Evolutionary conservation across 2,329 filamentous ascomycete genomes (phyloP).

Genomic region (Gaeumannomyces tritici): DNA sequence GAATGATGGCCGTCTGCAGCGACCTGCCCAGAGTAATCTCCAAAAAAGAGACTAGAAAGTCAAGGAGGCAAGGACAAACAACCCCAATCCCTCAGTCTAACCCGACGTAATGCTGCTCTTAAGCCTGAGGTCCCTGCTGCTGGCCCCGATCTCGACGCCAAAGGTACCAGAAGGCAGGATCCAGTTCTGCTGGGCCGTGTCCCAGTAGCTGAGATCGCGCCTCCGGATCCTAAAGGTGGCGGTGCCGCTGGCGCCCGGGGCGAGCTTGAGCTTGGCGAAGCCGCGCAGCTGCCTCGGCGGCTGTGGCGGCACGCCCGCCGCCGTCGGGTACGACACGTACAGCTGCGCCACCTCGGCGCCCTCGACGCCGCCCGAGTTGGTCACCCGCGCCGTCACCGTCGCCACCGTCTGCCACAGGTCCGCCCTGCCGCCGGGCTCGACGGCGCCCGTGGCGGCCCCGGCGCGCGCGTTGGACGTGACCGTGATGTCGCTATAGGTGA

Average conservation of each 20-base stretch:
- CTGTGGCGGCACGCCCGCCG: conserved; percentile 20
- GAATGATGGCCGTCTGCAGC: too few species aligned
- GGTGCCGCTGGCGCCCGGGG: conserved; percentile 32
- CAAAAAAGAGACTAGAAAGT: not conserved
- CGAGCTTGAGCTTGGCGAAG: conserved; percentile 49
- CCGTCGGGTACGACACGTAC: conserved; percentile 33
- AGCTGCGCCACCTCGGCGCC: conserved; percentile 62
- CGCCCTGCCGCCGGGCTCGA: conserved; percentile 31
- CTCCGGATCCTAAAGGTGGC: conserved; percentile 44
- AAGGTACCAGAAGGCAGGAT: conserved; percentile 34
- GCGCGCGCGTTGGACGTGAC: conserved; percentile 25
- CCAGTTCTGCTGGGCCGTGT: conserved; percentile 51
- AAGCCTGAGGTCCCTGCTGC: conserved; percentile 33
- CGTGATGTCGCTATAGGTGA: conserved; percentile 45
- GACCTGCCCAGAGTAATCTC: not conserved
- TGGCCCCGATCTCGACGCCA: conserved; percentile 31
- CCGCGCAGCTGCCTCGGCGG: conserved; percentile 47
- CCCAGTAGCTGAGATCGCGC: conserved; percentile 58
- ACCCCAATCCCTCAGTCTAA: not conserved
- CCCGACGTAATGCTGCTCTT: conserved; percentile 15
- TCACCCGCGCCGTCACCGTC: conserved; percentile 48
- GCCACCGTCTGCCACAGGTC: conserved; percentile 36
- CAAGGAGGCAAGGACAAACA: not conserved
- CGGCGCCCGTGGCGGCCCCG: conserved; percentile 27
- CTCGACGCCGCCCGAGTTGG: conserved; percentile 50